Evolutionary conservation across 2,329 filamentous ascomycete genomes (phyloP).

Genomic region (Xylaria sp.): DNA sequence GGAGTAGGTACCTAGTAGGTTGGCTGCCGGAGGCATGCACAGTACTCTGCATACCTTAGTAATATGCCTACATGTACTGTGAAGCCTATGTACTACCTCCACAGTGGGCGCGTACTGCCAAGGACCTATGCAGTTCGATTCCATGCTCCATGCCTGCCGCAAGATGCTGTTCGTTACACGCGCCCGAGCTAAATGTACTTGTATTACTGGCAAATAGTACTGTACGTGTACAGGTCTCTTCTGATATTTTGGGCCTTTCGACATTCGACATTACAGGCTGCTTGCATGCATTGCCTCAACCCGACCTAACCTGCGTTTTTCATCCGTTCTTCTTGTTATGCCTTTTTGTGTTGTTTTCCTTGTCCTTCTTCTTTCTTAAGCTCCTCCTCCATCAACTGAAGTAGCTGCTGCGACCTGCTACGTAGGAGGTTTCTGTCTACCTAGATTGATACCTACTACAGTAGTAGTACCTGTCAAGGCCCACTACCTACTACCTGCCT

Average conservation of each 20-base stretch:
- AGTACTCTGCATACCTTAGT: no score
- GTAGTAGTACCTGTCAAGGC: background rate
- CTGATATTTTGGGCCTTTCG: background rate
- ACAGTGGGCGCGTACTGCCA: no score
- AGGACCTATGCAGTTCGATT: no score
- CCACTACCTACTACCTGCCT: background rate
- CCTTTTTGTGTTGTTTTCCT: background rate
- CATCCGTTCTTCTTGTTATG: background rate
- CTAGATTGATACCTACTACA: background rate
- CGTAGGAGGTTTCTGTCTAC: background rate
- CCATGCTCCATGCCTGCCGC: no score
- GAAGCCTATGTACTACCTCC: background rate
- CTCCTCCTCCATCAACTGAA: background rate
- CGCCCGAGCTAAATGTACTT: background rate
- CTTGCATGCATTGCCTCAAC: constrained; percentile 6
- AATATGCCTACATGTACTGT: background rate
- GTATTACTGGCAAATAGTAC: background rate
- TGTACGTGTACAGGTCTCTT: no score
- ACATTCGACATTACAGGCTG: background rate
- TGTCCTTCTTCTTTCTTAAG: background rate
- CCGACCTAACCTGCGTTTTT: background rate
- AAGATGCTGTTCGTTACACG: no score
- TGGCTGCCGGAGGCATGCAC: no score
- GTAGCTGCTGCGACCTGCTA: no score
- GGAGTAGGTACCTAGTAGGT: no score